Evolutionary conservation across 352 stramenopile genomes (phyloP).

Genomic region (Pythium rishiriense): DNA sequence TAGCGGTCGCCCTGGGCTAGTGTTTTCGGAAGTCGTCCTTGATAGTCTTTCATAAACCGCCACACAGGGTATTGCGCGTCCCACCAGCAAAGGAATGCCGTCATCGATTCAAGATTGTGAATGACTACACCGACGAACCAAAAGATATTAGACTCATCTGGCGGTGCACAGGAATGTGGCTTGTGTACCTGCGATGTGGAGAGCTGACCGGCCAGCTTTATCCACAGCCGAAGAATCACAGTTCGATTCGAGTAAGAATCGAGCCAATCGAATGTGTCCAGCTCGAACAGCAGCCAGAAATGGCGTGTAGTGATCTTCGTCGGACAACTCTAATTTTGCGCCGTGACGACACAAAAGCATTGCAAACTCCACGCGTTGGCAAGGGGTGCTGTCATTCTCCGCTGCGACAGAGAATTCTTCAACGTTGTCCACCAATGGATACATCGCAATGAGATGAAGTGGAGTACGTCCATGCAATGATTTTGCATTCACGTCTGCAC

Average conservation of each 20-base stretch:
- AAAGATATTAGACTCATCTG: not conserved
- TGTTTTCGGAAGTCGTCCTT: conserved; percentile 40
- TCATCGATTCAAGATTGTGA: conserved; percentile 34
- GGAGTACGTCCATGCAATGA: conserved; percentile 57
- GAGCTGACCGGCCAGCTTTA: conserved; percentile 35
- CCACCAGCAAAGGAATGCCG: conserved; percentile 47
- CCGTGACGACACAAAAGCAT: not conserved
- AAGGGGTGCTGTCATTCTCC: not conserved
- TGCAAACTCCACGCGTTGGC: not conserved
- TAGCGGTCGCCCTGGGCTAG: conserved; percentile 32
- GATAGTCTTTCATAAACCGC: conserved; percentile 31
- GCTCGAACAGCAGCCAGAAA: conserved; percentile 40
- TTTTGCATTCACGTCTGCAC: conserved; percentile 34
- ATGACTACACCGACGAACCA: not conserved
- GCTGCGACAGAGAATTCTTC: not conserved
- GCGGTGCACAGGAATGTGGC: not conserved
- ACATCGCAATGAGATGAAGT: conserved; percentile 45
- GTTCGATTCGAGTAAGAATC: conserved; percentile 32
- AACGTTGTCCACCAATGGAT: not conserved
- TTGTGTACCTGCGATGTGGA: conserved; percentile 52
- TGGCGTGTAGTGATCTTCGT: conserved; percentile 39
- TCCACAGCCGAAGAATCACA: conserved; percentile 39
- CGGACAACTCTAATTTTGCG: conserved; percentile 40
- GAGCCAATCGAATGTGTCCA: conserved; percentile 27
- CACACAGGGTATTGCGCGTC: conserved; percentile 42